phyloP scores from a whole-genome alignment of 805 yeast genomes.

The Suhomyces sp. region DNA sequence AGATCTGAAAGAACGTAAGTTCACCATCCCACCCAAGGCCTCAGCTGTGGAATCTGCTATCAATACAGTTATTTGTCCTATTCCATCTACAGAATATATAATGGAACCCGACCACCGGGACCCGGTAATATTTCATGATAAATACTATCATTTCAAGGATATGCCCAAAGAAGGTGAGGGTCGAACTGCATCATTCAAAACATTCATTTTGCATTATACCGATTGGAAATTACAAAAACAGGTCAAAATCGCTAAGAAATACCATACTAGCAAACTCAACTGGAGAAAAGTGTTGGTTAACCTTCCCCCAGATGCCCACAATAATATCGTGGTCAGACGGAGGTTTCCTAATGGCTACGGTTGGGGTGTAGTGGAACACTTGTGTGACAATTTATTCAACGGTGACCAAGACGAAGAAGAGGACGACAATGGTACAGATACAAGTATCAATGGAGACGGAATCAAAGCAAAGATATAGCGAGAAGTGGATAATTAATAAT shows the following conservation, averaged over 20 bases:
- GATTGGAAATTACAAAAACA: conserved; percentile 41
- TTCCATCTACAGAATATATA: conserved; percentile 35
- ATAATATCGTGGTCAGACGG: conserved; percentile 43
- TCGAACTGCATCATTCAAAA: conserved; percentile 6
- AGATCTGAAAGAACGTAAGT: conserved; percentile 4
- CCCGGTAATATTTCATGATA: conserved; percentile 44
- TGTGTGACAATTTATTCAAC: conserved; percentile 28
- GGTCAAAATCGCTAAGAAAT: conserved; percentile 41
- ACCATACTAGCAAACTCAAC: conserved; percentile 34
- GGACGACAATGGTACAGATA: conserved; percentile 6
- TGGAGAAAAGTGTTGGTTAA: conserved; percentile 48
- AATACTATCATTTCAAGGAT: conserved; percentile 33
- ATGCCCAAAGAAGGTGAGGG: conserved; percentile 27
- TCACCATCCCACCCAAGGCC: conserved; percentile 47
- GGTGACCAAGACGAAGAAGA: conserved; percentile 1
- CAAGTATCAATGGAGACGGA: no score
- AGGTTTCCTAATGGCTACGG: conserved; percentile 47
- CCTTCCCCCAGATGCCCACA: conserved; percentile 48
- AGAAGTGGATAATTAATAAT: no score
- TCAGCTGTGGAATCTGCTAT: conserved; percentile 43
- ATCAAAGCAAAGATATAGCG: background rate
- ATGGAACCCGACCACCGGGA: conserved; percentile 34
- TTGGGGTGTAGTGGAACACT: conserved; percentile 47
- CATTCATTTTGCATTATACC: conserved; percentile 24
- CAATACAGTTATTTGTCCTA: conserved; percentile 39